Base-by-base conservation (phyloP, 1,284 basidiomycete species). In the Malassezia globosa region DNA sequence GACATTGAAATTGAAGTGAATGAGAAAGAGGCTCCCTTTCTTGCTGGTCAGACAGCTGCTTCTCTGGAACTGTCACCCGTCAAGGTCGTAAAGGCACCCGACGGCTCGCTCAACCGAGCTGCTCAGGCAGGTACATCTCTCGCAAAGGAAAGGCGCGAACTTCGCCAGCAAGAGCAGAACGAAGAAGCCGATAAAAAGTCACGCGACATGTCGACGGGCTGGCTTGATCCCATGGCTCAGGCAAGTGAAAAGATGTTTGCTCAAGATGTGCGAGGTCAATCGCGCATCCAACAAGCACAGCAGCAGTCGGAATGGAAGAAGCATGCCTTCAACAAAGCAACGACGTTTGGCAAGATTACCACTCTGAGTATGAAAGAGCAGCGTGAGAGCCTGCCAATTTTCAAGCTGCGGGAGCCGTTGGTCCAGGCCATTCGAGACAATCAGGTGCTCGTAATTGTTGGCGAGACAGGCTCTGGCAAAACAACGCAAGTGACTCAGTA, bases 201-300 rank as follows among this genome's bases (percentile, higher is more conserved):
- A 25, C 81, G 85, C 25, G 90, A 97, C 73, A 85, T 95, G 73
- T 87, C 81, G 57, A 83, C 87, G 24, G 89, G 89, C 7, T 97
- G 94, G 94, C 77, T 95, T 26, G 94, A 99, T 72, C 94, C 94
- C 7, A 95, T 96, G 88, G 85, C 92, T 6, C 83, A 84, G 61
- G 81, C 84, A 10, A 72, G 78, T 5, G 90, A 97, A 38, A 83
- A 80, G 56, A 76, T 85, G 46, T 99, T 97, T 67, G 94, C 94
- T 1, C 87, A 95, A 62, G 94, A 99, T 73, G 73, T 92, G 54
- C 78, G 88, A 43, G 85, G 87, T 13, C 82, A 83, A 59, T 73
- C 88, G 18, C 79, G 82, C 61, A 84, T 85, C 13, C 85, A 88
- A 72, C 84, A 82, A 67, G 82, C 85, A 6, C 79, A 81, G 25